Base-by-base conservation (phyloP, 768 basidiomycete genomes). In the Podaxis mareebaensis region DNA sequence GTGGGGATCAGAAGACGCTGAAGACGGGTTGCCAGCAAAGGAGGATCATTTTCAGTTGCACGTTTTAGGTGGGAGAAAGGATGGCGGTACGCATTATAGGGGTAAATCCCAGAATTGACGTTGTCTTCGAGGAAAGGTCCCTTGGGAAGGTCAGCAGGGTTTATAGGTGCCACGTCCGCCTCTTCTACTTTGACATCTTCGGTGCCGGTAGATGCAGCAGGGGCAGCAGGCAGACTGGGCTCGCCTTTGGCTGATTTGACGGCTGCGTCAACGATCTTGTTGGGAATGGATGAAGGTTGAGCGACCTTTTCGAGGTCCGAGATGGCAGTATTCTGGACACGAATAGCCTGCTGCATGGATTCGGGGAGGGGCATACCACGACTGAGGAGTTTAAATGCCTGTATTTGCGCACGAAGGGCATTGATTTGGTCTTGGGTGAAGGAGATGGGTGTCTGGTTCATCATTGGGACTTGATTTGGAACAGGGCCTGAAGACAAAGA, bases 51-150 rank as follows among this genome's bases (percentile, higher is more conserved):
- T 57, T 86, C 85, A 33, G 84, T 66, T 26, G 83, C 78, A 42
- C 91, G 87, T 64, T 89, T 88, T 66, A 92, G 85, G 66, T 93
- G 89, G 3, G 88, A 81, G 73, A 96, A 90, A 12, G 95, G 95
- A 69, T 95, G 86, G 30, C 85, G 82, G 72, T 87, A 96, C 20
- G 95, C 89, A 73, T 96, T 96, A 79, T 95, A 96, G 2, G 95
- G 95, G 69, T 96, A 95, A 64, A 96, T 88, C 44, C 86, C 85
- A 0, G 93, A 95, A 62, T 85, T 81, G 58, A 84, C 78, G 72
- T 96, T 86, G 71, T 91, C 90, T 65, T 96, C 94, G 33, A 92
- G 79, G 75, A 87, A 88, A 4, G 87, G 85, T 0, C 87, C 90
- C 66, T 90, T 90, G 26, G 92, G 89, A 52, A 89, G 71, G 65